Evolutionary conservation across 352 stramenopile species (phyloP), one percentile per base, ranked within the genome.

Genomic region (Globisporangium emineosum): DNA sequence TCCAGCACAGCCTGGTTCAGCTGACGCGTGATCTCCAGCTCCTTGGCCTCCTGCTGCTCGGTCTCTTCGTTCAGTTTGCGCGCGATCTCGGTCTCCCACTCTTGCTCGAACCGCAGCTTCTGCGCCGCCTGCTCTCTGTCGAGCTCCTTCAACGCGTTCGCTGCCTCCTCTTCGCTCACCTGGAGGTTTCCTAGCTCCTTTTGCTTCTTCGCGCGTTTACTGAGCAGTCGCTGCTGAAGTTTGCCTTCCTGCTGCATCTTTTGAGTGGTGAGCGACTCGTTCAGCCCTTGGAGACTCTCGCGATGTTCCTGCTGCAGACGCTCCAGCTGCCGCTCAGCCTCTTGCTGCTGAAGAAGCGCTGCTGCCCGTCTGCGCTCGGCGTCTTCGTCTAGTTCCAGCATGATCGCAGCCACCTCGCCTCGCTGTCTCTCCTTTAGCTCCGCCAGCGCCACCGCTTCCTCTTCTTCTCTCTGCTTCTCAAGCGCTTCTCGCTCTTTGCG

Each of bases 271-370:
- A 86, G 49, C 1, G 68, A 67, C 29, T 70, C 57, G 19, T 75
- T 61, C 3, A 87, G 68, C 0, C 63, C 56, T 1, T 64, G 65
- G 5, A 76, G 68, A 30, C 81, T 77, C 2, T 71, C 66, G 10
- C 66, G 49, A 45, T 89, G 79, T 56, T 91, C 83, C 12, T 77
- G 61, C 30, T 78, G 67, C 17, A 91, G 56, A 7, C 78, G 66
- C 29, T 77, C 60, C 0, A 86, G 70, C 37, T 88, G 77, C 1
- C 60, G 62, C 55, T 84, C 68, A 2, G 69, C 68, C 19, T 78
- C 64, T n/a, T 76, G 62, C n/a, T 78, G 69, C 35, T 81, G 71
- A 1, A 52, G 43, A 35, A 66, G 62, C 9, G 45, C 64, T 25
- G 77, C 49, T 35, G 71, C 60, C 19, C 70, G 62, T 4, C 65